These are phyloP conservation scores for Penicillium bialowiezense DNA, from an alignment of 495 filamentous ascomycete genomes.

Conservation along the genomic window DNA sequence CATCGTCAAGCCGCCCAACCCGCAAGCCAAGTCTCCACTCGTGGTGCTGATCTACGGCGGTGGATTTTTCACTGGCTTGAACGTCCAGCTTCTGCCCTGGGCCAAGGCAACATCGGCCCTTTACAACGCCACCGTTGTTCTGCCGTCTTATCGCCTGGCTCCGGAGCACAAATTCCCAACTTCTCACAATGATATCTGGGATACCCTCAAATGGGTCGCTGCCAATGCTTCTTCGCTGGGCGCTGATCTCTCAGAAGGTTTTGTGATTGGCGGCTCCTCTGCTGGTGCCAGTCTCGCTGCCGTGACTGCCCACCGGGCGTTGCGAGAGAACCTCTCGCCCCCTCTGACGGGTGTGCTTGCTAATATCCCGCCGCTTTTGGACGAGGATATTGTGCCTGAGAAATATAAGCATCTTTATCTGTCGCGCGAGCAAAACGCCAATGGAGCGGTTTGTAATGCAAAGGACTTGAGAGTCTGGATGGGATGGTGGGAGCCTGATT, in stretches of 20 bases:
- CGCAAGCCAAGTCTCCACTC: neutral
- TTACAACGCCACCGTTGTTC: neutral
- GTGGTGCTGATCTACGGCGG: neutral
- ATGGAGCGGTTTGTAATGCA: neutral
- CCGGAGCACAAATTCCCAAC: slow-evolving; percentile 17
- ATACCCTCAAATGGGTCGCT: slow-evolving; percentile 15
- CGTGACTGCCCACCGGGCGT: slow-evolving; percentile 2
- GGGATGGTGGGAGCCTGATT: neutral
- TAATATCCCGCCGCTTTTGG: neutral
- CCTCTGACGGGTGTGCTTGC: slow-evolving; percentile 5
- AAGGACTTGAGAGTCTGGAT: neutral
- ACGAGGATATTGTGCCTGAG: slow-evolving; percentile 1
- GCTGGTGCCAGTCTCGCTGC: slow-evolving; percentile 13
- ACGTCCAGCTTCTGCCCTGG: neutral
- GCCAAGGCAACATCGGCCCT: neutral
- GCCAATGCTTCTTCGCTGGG: slow-evolving; percentile 10
- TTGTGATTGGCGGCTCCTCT: slow-evolving; percentile 12
- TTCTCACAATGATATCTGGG: slow-evolving; percentile 13
- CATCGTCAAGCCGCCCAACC: neutral
- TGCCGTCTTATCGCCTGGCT: slow-evolving; percentile 12
- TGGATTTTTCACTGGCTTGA: neutral
- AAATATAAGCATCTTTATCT: slow-evolving; percentile 4
- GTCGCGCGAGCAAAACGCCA: neutral
- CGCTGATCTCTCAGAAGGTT: slow-evolving; percentile 9
- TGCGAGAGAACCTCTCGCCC: neutral